Base-by-base conservation (phyloP, 306 rosid species). In the Glycine soja region DNA sequence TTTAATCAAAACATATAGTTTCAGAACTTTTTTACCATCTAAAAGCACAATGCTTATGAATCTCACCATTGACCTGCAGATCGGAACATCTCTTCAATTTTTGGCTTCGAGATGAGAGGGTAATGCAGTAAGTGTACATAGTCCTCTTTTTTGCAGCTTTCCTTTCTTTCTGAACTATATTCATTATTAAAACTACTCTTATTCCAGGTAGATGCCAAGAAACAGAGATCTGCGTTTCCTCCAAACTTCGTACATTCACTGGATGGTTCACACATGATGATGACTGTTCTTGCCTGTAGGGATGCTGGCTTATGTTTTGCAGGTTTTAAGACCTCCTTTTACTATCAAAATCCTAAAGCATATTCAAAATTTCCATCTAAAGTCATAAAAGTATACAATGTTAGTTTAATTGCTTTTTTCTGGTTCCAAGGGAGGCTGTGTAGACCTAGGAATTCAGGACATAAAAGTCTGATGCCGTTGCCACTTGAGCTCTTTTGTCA, bases 221-320 rank as follows among this genome's bases (percentile, higher is more conserved):
- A 91, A 84, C 97, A 91, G 76, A 91, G 92, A 85, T 88, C 97
- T 42, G 97, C 97, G 46, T 93, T 91, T 85, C 97, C 97, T 47
- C 97, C 97, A 62, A 93, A 93, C 84, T 93, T 86, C 74, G 90
- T 93, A 46, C 94, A 93, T 87, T 93, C 97, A 7, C 92, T 93
- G 15, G 97, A 93, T 5, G 91, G 97, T 77, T 86, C 97, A 24
- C 97, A 91, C 84, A 93, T 91, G 97, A 93, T 93, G 97, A 85
- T 93, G 92, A 93, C 97, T 78, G 97, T 97, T 74, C 90, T 93
- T 79, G 93, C 91, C 72, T 91, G 97, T 85, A 86, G 92, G 85
- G 97, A 91, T 72, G 86, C 94, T 63, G 93, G 94, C 86, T 83
- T 93, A 74, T 86, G 90, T 74, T 93, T 91, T 87, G 97, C 97